Base-by-base conservation (phyloP, 306 rosid genomes). In the Luffa aegyptiaca region DNA sequence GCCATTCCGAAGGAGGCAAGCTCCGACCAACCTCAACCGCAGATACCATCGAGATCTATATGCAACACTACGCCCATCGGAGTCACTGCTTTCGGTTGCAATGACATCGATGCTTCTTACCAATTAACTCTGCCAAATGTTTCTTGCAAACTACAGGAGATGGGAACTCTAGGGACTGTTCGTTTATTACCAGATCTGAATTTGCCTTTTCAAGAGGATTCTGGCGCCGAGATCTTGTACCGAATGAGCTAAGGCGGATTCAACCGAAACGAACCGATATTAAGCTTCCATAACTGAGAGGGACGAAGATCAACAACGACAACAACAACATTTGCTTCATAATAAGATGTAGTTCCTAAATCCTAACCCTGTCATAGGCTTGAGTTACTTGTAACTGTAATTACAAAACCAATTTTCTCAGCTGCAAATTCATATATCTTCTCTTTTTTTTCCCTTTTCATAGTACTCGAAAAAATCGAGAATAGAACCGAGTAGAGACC, bases 161-260 rank as follows among this genome's bases (percentile, higher is more conserved):
- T 79, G 42, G 84, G 84, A 80, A 82, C 81, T 58, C 65, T 20
- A 41, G 97, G 80, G 41, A 53, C 85, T 41, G 81, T 81, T 14
- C 80, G 83, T 79, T 66, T 59, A 42, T 86, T 95, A n/a, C 98
- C 98, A 6, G 98, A 95, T 86, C 87, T 95, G 79, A 95, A 95
- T 84, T 81, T 95, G 80, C 93, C 95, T 17, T 80, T 86, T 4
- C 92, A 87, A 1, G 90, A 87, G n/a, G 84, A 62, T 56, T 77
- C 75, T 14, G 64, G 79, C 68, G 49, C 84, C 14, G 84, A 69
- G 61, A 53, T 16, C 62, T 68, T 76, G 11, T 63, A 31, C 41
- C 74, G 68, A 59, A 79, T 78, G 76, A 88, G 83, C 79, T 86
- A 55, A 79, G 70, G 81, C 76, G 58, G 81, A 70, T 75, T 48